phyloP scores from a whole-genome alignment of 148 eudicot genomes.

The Chenopodium formosanum region DNA sequence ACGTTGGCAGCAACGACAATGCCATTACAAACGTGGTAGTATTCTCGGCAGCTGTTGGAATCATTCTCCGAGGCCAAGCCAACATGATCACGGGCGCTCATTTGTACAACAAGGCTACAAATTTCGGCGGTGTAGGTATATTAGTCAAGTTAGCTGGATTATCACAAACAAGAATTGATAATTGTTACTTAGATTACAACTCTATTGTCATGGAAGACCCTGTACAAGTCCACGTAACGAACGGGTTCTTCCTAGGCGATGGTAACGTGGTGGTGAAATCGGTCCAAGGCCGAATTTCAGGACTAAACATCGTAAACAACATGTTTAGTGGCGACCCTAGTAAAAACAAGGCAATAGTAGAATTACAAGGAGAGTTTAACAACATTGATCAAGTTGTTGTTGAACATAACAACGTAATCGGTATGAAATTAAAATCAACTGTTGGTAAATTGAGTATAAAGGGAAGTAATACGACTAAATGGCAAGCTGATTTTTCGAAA shows the following conservation, averaged over 20 bases:
- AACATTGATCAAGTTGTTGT: conserved; percentile 21
- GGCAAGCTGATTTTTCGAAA: conserved; percentile 23
- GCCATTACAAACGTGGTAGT: conserved; percentile 15
- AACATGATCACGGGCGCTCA: conserved; percentile 20
- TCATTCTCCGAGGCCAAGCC: conserved; percentile 10
- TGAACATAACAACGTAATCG: conserved; percentile 10
- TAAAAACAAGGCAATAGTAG: conserved; percentile 11
- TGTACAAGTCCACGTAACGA: conserved; percentile 17
- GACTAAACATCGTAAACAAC: conserved; percentile 17
- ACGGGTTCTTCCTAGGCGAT: conserved; percentile 20
- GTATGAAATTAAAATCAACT: conserved; percentile 17
- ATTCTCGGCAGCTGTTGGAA: conserved; percentile 11
- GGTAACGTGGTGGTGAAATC: conserved; percentile 20
- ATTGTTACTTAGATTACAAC: conserved; percentile 20
- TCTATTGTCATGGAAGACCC: conserved; percentile 26
- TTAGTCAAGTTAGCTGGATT: conserved; percentile 7
- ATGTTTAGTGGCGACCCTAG: conserved; percentile 20
- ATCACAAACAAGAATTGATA: conserved; percentile 21
- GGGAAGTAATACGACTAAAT: conserved; percentile 5
- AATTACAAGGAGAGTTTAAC: conserved; percentile 10
- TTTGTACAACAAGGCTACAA: conserved; percentile 19
- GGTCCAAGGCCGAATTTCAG: conserved; percentile 8
- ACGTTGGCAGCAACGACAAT: conserved; percentile 15
- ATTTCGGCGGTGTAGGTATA: conserved; percentile 17
- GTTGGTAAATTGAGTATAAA: conserved; percentile 3